Base-by-base conservation (phyloP, 2,329 filamentous ascomycete genomes). In the Thielaviopsis populi region DNA sequence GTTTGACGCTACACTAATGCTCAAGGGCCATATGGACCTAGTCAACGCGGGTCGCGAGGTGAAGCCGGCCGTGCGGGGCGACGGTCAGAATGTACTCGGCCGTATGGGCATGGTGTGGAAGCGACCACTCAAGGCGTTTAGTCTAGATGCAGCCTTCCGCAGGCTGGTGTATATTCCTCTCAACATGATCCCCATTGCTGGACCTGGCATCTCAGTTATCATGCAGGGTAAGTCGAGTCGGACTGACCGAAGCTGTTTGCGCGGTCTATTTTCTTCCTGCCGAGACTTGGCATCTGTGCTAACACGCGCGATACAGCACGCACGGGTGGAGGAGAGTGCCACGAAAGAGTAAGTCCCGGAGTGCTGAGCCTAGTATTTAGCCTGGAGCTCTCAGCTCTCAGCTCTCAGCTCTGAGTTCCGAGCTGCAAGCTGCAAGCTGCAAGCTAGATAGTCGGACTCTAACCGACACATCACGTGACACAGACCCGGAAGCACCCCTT, bases 181-280 rank as follows among this genome's bases (percentile, higher is more conserved):
- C 66, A 97, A 96, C 76, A 91, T 96, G 72, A 91, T 97, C 62
- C 92, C 92, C 0, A 80, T 96, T 0, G 83, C 96, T 19, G 92
- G 92, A 5, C 61, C 64, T 11, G 58, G 22, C 3, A 41, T 62
- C 13, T 62, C 95, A 73, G 80, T 96, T 41, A 72, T 87, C 33
- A 72, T 95, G 17, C 90, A 96, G 73, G 87, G 86, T 73, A 73
- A 54, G 19, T 65, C 67, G 69, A 64, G 70, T 61, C 19, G 46
- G 22, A 56, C 27, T 59, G n/a, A 7, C 37, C 33, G 22, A 50
- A 27, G 15, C 24, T 15, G n/a, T n/a, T n/a, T n/a, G n/a, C n/a
- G 4, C 24, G 15, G 46, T 3, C 22, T 15, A 6, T 27, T 50
- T 27, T 27, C n/a, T 24, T 50, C 15, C 19, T 48, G 8, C 11